Evolutionary conservation across 2,329 filamentous ascomycete species (phyloP).

Genomic region (Trichoderma endophyticum): DNA sequence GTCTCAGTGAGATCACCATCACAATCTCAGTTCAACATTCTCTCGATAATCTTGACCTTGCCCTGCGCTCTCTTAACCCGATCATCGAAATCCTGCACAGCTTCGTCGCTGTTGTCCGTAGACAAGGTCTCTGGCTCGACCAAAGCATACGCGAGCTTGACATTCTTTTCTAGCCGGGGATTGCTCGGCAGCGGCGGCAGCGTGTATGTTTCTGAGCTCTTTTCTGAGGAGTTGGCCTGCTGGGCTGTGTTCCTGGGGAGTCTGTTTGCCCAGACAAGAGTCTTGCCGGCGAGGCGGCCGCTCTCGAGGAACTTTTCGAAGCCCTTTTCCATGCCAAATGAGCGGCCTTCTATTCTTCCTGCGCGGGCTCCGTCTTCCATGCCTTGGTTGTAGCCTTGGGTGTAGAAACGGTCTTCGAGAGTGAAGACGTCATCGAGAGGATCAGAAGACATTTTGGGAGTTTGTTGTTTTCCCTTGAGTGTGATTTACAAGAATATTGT

Average conservation of each 20-base stretch:
- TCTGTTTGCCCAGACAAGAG: conserved; percentile 79
- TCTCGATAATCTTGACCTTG: conserved; percentile 82
- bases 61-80: conserved; percentile 76
- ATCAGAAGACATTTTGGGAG: conserved; percentile 37
- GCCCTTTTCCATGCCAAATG: conserved; percentile 86
- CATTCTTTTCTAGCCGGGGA: conserved; percentile 70
- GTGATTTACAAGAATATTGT: not conserved
- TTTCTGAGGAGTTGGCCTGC: not conserved
- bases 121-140: conserved; percentile 75
- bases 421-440: conserved; percentile 57
- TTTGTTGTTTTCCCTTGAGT: not conserved
- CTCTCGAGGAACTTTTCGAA: conserved; percentile 88
- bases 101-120: conserved; percentile 81
- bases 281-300: conserved; percentile 73
- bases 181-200: conserved; percentile 52
- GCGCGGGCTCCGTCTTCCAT: conserved; percentile 70
- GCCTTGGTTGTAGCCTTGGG: conserved; percentile 75
- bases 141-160: conserved; percentile 70
- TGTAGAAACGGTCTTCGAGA: conserved; percentile 70
- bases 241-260: conserved; percentile 34
- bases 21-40: conserved; percentile 47
- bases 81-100: conserved; percentile 89
- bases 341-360: conserved; percentile 81
- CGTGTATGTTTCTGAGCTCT: conserved; percentile 19
- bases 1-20: not conserved